Conservation (phyloP, 164 flowering plant genomes). For the Euptelea pleiosperma region DNA sequence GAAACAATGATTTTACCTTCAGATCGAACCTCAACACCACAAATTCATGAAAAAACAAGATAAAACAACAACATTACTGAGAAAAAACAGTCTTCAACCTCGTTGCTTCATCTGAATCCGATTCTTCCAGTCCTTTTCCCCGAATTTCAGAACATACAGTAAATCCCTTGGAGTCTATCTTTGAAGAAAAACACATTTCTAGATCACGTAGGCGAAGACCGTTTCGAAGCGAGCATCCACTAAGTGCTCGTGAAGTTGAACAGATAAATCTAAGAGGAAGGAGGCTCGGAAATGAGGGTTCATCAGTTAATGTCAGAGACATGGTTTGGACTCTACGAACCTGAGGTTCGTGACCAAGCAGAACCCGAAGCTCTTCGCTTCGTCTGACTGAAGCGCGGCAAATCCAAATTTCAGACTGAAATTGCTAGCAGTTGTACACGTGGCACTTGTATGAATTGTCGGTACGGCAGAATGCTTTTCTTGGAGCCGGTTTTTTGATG, state of each 20-base stretch:
- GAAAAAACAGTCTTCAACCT: background rate
- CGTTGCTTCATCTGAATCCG: background rate
- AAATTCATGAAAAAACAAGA: background rate
- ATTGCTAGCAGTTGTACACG: background rate
- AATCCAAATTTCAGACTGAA: background rate
- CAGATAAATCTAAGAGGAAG: too few species aligned
- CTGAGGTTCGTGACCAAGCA: constrained; percentile 17
- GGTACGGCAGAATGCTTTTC: too few species aligned
- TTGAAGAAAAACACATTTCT: background rate
- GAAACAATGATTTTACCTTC: too few species aligned
- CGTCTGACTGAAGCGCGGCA: constrained; percentile 6
- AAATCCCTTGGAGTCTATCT: background rate
- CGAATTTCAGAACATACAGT: too few species aligned
- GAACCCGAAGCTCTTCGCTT: too few species aligned
- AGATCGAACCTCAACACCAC: too few species aligned
- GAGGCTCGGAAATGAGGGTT: constrained; percentile 2
- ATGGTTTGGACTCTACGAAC: constrained; percentile 18
- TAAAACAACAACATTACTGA: background rate
- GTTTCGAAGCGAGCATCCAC: too few species aligned
- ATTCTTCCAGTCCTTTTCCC: background rate
- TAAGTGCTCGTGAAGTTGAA: background rate
- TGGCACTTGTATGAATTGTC: too few species aligned
- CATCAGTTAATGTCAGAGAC: too few species aligned
- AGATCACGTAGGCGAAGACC: too few species aligned
- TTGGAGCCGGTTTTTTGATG: too few species aligned